Conservation (phyloP, 345 rosid genomes). For the Eucalyptus guilfoylei region DNA sequence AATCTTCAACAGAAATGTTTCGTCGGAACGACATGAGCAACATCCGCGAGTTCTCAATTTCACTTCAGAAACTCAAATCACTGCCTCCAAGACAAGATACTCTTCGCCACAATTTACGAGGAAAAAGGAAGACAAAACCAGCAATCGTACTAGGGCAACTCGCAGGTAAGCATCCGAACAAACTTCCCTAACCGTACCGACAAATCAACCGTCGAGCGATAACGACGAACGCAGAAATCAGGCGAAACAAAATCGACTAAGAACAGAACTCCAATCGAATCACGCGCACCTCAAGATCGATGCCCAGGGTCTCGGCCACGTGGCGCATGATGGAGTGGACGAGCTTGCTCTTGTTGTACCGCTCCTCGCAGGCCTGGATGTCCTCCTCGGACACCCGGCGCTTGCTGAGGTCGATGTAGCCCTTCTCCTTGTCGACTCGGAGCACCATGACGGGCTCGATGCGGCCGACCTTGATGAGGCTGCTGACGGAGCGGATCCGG, state of each 20-base stretch:
- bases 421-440: slow-evolving; percentile 94
- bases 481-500: slow-evolving; percentile 92
- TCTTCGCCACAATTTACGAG: neutral
- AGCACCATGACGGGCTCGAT: slow-evolving; percentile 99
- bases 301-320: slow-evolving; percentile 76
- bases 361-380: slow-evolving; percentile 88
- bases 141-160: neutral
- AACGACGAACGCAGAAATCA: neutral
- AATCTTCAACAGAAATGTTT: neutral
- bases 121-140: neutral
- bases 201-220: neutral
- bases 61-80: neutral
- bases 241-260: neutral
- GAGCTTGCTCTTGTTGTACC: slow-evolving; percentile 97
- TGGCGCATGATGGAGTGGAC: slow-evolving; percentile 99
- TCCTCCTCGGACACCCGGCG: slow-evolving; percentile 94
- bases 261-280: neutral
- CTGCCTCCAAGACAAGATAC: neutral
- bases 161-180: neutral
- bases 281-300: slow-evolving; percentile 74
- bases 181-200: neutral
- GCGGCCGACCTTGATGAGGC: slow-evolving; percentile 89
- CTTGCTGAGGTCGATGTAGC: slow-evolving; percentile 93
- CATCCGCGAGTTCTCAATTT: neutral
- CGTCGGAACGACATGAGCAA: neutral